Base-by-base conservation (phyloP, 2,329 filamentous ascomycete species). In the Coniochaeta ligniaria region DNA sequence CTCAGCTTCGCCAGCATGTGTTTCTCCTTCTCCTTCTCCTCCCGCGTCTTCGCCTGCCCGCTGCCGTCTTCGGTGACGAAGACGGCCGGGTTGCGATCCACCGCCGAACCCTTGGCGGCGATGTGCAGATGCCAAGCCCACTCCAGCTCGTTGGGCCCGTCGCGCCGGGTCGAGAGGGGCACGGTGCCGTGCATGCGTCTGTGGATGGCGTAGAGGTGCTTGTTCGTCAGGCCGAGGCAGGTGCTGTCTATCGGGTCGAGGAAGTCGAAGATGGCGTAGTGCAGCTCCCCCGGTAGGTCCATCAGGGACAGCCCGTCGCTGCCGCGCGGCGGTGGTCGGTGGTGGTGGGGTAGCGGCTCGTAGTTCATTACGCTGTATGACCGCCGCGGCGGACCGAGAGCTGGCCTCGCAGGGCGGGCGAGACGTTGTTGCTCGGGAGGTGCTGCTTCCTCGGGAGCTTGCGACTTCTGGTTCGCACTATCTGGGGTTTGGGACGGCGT, bases 231-330 rank as follows among this genome's bases (percentile, higher is more conserved):
- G 16, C 83, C 85, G 43, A 88, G 74, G 68, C 84, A 87, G 43
- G 81, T 83, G 67, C 83, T 83, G 72, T 88, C 85, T 63, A 88
- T 86, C 57, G 83, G 82, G 72, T 88, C 85, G 61, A 88, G 80
- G 64, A 82, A 81, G 70, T 85, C 83, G 66, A 86, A 84, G 63
- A 88, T 77, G 63, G 78, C 74, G 63, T 81, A 85, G 70, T 86
- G 84, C 12, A 88, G 74, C 71, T 88, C 85, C 0, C 79, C 71
- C 16, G 85, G 84, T 2, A 88, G 76, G 59, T 83, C 78, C 41
- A 76, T 67, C 8, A 87, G 73, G 17, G 75, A 76, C 56, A 83
- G 73, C 2, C 3, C 56, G 26, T 11, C 54, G 22, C 54, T 57
- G 28, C 54, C 54, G 59, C 73, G 73, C 57, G 73, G 67, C 6